phyloP scores from a whole-genome alignment of 495 filamentous ascomycete species.

The Penicillium psychrofluorescens region DNA sequence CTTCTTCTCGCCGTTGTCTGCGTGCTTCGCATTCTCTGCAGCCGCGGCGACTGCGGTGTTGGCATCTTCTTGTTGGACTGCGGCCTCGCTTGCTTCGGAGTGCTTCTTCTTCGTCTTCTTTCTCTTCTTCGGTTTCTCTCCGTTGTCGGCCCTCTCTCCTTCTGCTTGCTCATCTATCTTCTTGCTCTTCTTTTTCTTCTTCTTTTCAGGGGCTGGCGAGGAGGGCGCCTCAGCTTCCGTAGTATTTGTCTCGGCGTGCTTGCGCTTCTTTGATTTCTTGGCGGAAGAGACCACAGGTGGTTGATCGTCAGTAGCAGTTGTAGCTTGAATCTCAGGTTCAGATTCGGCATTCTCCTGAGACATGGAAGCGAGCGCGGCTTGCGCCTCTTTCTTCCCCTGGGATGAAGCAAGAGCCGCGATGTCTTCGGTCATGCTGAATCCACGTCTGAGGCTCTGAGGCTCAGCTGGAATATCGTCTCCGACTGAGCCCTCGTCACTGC shows the following conservation, averaged over 20 bases:
- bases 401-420: too few species aligned
- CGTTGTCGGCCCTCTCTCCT: not conserved
- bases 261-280: not conserved
- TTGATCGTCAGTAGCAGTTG: too few species aligned
- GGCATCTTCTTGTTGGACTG: not conserved
- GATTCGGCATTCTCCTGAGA: too few species aligned
- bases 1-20: conserved; percentile 7
- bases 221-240: conserved; percentile 1
- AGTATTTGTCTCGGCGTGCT: not conserved
- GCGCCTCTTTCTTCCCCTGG: too few species aligned
- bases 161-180: conserved; percentile 1
- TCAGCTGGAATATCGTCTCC: not conserved
- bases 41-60: not conserved
- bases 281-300: not conserved
- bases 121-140: conserved; percentile 1
- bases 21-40: not conserved
- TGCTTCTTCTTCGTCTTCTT: conserved; percentile 4
- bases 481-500: conserved; percentile 4
- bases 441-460: too few species aligned
- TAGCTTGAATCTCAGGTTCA: too few species aligned
- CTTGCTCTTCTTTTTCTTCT: conserved; percentile 3
- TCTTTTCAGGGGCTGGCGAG: not conserved
- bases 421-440: too few species aligned
- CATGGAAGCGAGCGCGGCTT: too few species aligned
- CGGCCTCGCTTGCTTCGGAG: not conserved